Evolutionary conservation across 768 basidiomycete species (phyloP).

Genomic region (Collybia sordida): DNA sequence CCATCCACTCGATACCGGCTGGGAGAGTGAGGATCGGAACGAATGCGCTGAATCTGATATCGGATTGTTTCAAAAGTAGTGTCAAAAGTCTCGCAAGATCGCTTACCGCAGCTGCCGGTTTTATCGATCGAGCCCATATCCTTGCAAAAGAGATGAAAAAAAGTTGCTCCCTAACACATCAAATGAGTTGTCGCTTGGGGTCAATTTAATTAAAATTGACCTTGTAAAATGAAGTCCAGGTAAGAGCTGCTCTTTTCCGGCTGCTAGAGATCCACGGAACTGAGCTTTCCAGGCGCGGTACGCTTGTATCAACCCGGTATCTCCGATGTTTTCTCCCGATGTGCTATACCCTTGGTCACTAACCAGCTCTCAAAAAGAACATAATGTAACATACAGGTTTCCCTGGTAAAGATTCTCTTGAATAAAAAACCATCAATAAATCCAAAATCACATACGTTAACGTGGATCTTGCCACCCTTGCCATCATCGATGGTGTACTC

Average conservation of each 20-base stretch:
- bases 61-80: not conserved
- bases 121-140: constrained; percentile 85
- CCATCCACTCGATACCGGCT: constrained; percentile 79
- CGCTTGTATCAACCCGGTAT: constrained; percentile 81
- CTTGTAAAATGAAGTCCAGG: constrained; percentile 80
- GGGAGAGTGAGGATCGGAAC: constrained; percentile 90
- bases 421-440: not conserved
- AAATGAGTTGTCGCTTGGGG: constrained; percentile 2
- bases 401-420: constrained; percentile 44
- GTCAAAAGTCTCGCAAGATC: not conserved
- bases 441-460: constrained; percentile 61
- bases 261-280: constrained; percentile 53
- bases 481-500: constrained; percentile 85
- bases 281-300: constrained; percentile 91
- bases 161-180: constrained; percentile 72
- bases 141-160: constrained; percentile 92
- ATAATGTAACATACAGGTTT: constrained; percentile 55
- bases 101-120: constrained; percentile 72
- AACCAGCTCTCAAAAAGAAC: not conserved
- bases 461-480: constrained; percentile 77
- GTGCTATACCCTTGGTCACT: constrained; percentile 48
- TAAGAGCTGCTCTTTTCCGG: constrained; percentile 68
- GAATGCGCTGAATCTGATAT: constrained; percentile 69
- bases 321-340: constrained; percentile 90
- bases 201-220: constrained; percentile 26